These are phyloP conservation scores for Funneliformis mosseae DNA, from an alignment of 192 early-diverging fungal genomes.

Conservation along the genomic window DNA sequence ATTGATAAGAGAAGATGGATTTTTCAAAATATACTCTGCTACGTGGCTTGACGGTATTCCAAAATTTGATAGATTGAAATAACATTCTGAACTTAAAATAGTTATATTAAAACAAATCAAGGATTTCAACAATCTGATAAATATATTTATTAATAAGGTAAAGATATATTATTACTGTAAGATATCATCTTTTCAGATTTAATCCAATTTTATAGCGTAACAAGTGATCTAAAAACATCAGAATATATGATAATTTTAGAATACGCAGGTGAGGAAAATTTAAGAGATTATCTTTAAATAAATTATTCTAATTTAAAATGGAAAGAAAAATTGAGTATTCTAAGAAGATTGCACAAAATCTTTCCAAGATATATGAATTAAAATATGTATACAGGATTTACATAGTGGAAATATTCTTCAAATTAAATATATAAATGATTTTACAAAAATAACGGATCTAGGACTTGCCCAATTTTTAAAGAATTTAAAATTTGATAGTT, in stretches of 20 bases:
- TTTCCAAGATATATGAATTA: slow-evolving; percentile 32
- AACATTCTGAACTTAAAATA: background rate
- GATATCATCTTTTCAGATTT: background rate
- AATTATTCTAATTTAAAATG: slow-evolving; percentile 8
- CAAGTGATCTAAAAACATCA: background rate
- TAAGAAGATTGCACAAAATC: background rate
- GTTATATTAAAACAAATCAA: background rate
- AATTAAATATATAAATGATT: slow-evolving; percentile 22
- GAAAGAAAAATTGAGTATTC: background rate
- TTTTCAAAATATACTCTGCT: background rate
- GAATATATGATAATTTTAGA: slow-evolving; percentile 1
- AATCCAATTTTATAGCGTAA: slow-evolving; percentile 4
- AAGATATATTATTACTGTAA: background rate
- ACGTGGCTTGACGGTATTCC: background rate
- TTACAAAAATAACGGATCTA: slow-evolving; percentile 39
- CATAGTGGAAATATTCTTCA: slow-evolving; percentile 23
- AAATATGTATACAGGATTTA: slow-evolving; percentile 42
- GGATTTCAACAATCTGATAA: background rate
- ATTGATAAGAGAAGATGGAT: background rate
- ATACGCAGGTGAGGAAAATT: background rate
- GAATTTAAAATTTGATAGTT: slow-evolving; percentile 30
- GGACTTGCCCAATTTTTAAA: slow-evolving; percentile 23
- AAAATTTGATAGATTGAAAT: background rate
- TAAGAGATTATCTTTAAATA: background rate
- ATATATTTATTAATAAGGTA: slow-evolving; percentile 10